These are phyloP conservation scores for Bimuria novae-zelandiae DNA, from an alignment of 2,329 filamentous ascomycete species.

Conservation along the genomic window DNA sequence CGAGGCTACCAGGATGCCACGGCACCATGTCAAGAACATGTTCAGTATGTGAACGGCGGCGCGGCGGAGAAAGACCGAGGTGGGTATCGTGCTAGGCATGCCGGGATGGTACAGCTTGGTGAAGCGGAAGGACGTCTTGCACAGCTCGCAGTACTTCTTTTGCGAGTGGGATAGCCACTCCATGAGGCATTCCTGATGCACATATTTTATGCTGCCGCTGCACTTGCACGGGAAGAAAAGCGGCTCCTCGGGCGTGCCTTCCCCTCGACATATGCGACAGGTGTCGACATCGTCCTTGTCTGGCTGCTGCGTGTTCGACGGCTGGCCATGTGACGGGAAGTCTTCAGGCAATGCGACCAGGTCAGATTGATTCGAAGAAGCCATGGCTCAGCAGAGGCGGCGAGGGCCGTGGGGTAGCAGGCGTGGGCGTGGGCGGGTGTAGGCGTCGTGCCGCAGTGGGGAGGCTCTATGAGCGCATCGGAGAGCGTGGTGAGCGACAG, in stretches of 20 bases:
- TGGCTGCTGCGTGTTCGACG: not conserved
- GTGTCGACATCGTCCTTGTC: constrained; percentile 69
- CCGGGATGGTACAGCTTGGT: constrained; percentile 95
- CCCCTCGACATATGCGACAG: constrained; percentile 96
- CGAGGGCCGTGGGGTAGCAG: not conserved
- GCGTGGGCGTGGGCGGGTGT: not conserved
- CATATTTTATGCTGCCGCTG: constrained; percentile 97
- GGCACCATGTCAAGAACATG: constrained; percentile 76
- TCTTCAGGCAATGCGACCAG: constrained; percentile 45
- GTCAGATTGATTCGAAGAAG: constrained; percentile 45
- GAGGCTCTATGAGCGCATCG: constrained; percentile 5
- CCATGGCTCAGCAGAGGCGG: not conserved
- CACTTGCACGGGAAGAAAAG: constrained; percentile 99
- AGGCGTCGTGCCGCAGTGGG: constrained; percentile 6
- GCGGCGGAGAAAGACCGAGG: constrained; percentile 79
- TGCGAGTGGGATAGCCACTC: constrained; percentile 98
- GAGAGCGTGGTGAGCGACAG: constrained; percentile 1
- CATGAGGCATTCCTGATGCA: constrained; percentile 97
- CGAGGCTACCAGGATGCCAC: constrained; percentile 75
- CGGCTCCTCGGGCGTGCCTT: constrained; percentile 79
- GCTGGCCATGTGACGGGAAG: constrained; percentile 38
- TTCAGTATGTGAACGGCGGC: constrained; percentile 73
- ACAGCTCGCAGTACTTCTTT: constrained; percentile 99
- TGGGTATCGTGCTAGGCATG: constrained; percentile 85
- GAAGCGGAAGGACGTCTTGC: constrained; percentile 97